Base-by-base conservation (phyloP, 176 grass and related monocot genomes). In the Poa annua region DNA sequence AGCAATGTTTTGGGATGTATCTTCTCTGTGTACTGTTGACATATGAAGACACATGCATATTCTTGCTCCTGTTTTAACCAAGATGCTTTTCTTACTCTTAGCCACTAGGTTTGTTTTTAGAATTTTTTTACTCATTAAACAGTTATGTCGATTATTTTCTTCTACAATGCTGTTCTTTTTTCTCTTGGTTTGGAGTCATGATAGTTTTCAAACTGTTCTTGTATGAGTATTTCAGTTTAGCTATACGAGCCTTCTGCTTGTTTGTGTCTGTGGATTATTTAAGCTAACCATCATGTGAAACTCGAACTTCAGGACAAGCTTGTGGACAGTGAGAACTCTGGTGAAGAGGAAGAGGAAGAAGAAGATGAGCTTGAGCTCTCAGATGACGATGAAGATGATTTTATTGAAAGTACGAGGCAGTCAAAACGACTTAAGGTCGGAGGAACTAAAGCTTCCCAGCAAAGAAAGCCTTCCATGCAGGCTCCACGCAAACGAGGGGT, bases 371-470 rank as follows among this genome's bases (percentile, higher is more conserved):
- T 92, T 84, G 90, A 93, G 55, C 82, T 96, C 55, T 96, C 86
- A 63, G 90, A 94, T 83, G 86, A 94, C 17, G 92, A 89, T 52
- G 92, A 94, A 76, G 84, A 91, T 79, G 95, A 88, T 85, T 91
- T 96, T 85, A 67, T 87, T 79, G 90, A 86, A 73, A 95, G 84
- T 74, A 41, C 45, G 35, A 85, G 87, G 65, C 82, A 89, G 74
- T 75, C 82, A 49, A 88, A 91, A 52, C 82, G 77, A 64, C 80
- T 90, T 22, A 99, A 99, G 65, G 78, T 93, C 79, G 91, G 64
- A 47, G 79, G 74, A 80, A 77, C 49, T 81, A 87, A 82, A 86
- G 87, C 85, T 74, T 79, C 84, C 25, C 91, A 86, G 71, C 77
- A 88, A 82, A 86, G 86, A 85, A 96, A 94, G 80, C 72, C 63